Evolutionary conservation across 1,284 basidiomycete species (phyloP).

Genomic region (Pholiota adiposa): DNA sequence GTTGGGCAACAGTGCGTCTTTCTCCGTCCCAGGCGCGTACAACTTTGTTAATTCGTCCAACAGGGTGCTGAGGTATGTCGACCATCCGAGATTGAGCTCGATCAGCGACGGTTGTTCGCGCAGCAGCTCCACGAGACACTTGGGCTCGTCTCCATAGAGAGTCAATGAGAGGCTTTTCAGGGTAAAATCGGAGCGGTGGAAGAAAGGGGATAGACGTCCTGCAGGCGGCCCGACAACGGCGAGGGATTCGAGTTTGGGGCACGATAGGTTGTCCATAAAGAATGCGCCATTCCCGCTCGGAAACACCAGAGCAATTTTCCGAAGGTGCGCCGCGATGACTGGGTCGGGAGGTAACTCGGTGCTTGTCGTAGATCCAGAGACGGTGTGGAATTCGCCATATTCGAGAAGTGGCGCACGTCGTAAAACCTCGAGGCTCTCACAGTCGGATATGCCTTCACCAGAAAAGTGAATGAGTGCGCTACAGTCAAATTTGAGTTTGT

Average conservation of each 20-base stretch:
- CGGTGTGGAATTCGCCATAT: not conserved
- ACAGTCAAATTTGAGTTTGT: not conserved
- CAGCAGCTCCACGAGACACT: not conserved
- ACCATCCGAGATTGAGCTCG: slow-evolving; percentile 3
- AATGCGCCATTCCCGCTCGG: not conserved
- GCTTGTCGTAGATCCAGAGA: not conserved
- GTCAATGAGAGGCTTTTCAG: not conserved
- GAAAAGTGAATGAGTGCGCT: not conserved
- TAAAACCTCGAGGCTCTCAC: slow-evolving; percentile 2
- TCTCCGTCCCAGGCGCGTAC: not conserved
- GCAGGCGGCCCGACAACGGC: not conserved
- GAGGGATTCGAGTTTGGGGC: not conserved
- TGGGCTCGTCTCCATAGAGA: not conserved
- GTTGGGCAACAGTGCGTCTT: not conserved
- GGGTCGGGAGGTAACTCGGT: not conserved
- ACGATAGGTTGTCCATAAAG: not conserved
- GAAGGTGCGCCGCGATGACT: not conserved
- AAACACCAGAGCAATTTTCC: not conserved
- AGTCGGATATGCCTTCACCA: not conserved
- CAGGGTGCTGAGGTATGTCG: not conserved
- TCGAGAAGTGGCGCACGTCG: not conserved
- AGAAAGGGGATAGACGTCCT: not conserved
- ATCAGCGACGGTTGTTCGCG: slow-evolving; percentile 1
- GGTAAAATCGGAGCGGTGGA: not conserved
- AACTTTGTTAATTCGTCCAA: not conserved